Evolutionary conservation across 345 rosid genomes (phyloP).

Genomic region (Heritiera littoralis): DNA sequence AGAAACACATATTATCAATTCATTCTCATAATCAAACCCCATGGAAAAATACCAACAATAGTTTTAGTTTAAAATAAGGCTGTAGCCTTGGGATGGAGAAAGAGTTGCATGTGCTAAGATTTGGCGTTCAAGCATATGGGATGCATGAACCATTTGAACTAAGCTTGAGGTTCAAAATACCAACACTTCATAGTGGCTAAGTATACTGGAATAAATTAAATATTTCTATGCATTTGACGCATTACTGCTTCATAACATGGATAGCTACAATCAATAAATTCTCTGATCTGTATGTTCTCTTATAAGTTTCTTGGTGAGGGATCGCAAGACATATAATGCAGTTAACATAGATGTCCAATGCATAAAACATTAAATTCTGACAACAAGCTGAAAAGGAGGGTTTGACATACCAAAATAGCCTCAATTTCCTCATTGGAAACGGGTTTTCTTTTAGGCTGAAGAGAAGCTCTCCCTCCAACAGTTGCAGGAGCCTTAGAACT

Average conservation of each 20-base stretch:
- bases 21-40: slow-evolving; percentile 6
- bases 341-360: not conserved
- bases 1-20: not conserved
- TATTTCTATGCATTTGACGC: not conserved
- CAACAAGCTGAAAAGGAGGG: not conserved
- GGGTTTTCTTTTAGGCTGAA: slow-evolving; percentile 81
- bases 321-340: no score
- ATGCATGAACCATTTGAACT: no score
- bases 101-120: no score
- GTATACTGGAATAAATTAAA: no score
- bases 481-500: slow-evolving; percentile 44
- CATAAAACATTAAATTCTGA: slow-evolving; percentile 6
- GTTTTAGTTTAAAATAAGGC: no score
- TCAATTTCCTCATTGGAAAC: slow-evolving; percentile 83
- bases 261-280: not conserved
- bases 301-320: not conserved
- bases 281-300: not conserved
- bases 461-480: slow-evolving; percentile 80
- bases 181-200: no score
- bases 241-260: not conserved
- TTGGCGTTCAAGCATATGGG: no score
- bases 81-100: no score
- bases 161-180: no score
- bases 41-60: not conserved
- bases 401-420: slow-evolving; percentile 66